Conservation (phyloP, 441 rosid species). For the Breynia disticha region DNA sequence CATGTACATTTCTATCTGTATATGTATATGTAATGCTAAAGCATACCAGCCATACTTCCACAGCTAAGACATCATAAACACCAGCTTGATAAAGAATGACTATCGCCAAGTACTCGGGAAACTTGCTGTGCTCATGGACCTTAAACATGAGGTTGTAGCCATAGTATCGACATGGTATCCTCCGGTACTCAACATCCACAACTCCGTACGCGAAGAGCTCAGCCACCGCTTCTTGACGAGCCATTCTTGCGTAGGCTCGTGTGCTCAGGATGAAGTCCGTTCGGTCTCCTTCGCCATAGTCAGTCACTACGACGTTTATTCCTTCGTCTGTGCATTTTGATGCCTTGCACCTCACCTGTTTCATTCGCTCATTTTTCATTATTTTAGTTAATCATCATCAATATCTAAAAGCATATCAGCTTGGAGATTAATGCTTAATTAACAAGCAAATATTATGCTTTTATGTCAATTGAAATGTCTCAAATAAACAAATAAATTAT, state of each 20-base stretch:
- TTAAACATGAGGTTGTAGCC: constrained; percentile 43
- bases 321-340: constrained; percentile 56
- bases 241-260: constrained; percentile 52
- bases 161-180: constrained; percentile 50
- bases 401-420: no score
- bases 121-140: constrained; percentile 61
- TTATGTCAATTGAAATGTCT: no score
- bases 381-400: no score
- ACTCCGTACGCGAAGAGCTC: constrained; percentile 62
- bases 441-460: no score
- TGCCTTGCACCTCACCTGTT: constrained; percentile 68
- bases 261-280: constrained; percentile 86
- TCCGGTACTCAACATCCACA: constrained; percentile 56
- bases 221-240: constrained; percentile 20
- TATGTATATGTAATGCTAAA: no score
- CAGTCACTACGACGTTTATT: constrained; percentile 59
- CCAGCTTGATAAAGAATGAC: constrained; percentile 41
- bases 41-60: constrained; percentile 50
- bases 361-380: no score
- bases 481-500: no score
- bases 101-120: constrained; percentile 39
- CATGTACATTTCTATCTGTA: neutral
- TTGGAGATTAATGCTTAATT: no score
- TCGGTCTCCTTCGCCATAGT: constrained; percentile 76
- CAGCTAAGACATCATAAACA: constrained; percentile 38